Evolutionary conservation across 257 asterid genomes (phyloP).

Genomic region (Thymus quinquecostatus): DNA sequence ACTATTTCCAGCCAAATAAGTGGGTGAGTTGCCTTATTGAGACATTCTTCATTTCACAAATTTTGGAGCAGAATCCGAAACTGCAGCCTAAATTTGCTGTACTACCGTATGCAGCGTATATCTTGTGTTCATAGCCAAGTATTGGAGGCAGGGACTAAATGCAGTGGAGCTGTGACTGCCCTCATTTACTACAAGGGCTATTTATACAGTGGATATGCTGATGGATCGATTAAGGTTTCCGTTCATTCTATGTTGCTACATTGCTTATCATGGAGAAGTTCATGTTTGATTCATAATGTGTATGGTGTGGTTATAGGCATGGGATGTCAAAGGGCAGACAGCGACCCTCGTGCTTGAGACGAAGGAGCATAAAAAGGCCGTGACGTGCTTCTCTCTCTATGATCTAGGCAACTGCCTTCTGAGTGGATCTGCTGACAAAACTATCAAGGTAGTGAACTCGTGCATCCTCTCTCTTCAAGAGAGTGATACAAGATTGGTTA

Average conservation of each 20-base stretch:
- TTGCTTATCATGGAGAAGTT: background rate
- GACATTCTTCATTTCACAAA: background rate
- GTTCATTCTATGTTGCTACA: background rate
- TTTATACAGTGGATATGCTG: constrained; percentile 78
- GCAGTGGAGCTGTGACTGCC: constrained; percentile 79
- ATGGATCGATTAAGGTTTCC: constrained; percentile 84
- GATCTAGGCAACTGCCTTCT: constrained; percentile 79
- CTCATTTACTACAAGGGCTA: constrained; percentile 81
- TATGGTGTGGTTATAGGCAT: constrained; percentile 52
- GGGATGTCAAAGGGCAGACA: constrained; percentile 85
- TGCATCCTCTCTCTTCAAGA: constrained; percentile 6
- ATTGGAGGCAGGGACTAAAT: constrained; percentile 63
- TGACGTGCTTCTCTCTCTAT: constrained; percentile 73
- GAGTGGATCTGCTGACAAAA: constrained; percentile 82
- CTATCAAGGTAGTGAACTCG: constrained; percentile 62
- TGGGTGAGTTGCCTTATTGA: constrained; percentile 67
- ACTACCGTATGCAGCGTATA: constrained; percentile 62
- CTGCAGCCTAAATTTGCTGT: background rate
- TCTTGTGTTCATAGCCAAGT: constrained; percentile 91
- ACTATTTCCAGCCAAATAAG: constrained; percentile 88
- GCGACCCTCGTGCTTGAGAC: constrained; percentile 59
- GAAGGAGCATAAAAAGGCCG: constrained; percentile 73
- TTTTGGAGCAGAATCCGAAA: background rate
- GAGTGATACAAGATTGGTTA: too few species aligned
- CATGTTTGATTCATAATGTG: background rate